Evolutionary conservation across 441 rosid genomes (phyloP), one percentile per base, ranked within the genome.

Genomic region (Arabidopsis hybrid): DNA sequence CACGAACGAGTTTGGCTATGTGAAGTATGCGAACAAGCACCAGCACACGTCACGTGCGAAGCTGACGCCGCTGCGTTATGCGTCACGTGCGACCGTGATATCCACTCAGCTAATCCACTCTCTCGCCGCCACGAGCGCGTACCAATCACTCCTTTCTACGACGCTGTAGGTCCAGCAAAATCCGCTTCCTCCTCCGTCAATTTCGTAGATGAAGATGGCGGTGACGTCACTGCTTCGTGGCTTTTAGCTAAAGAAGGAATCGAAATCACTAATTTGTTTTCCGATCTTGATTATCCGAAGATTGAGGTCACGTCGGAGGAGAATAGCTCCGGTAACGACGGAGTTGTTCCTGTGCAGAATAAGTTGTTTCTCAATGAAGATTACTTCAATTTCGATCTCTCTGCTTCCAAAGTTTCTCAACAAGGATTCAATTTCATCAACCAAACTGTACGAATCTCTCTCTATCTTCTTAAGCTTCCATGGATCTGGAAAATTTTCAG

Each of bases 41-140:
- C 81, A 0, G 81, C 75, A 1, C 78, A 78, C 71, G 78, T 78
- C 67, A 78, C 67, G 21, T 78, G 81, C 70, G 68, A 78, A 21
- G 97, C 97, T 6, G 98, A 91, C 71, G 98, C 97, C 1, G 97
- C 96, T 1, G 84, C 92, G 4, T 91, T 78, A 6, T 78, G 81
- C 50, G 53, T 78, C 71, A 62, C 78, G 5, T 78, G 78, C 53
- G 81, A 78, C 9, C 16, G 71, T 1, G 81, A 78, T 32, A 78
- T 78, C 35, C 81, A 78, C 78, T 67, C 78, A 2, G 81, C 81
- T 0, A 78, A 78, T 47, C 78, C 78, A 6, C 78, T 78, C 7
- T 69, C 78, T 6, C 26, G 74, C 34, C 78, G 74, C 8, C 81
- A 73, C 56, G 78, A 78, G 14, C 81, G 81, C 17, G 61, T 67